Evolutionary conservation across 164 flowering plant species (phyloP).

Genomic region (Kingdonia uniflora): DNA sequence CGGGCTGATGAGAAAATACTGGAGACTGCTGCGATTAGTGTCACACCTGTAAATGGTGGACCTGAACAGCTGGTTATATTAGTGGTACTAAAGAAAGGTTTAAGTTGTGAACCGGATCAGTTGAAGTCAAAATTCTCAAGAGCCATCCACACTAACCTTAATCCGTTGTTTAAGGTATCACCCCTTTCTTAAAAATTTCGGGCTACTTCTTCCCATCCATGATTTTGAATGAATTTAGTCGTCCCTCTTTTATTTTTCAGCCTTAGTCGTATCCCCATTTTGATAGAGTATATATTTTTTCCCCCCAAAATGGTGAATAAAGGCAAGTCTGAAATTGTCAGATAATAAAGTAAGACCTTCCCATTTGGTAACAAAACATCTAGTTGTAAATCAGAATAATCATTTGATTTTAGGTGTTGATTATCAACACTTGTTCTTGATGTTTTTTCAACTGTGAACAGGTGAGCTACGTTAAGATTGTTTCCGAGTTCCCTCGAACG

Average conservation of each 20-base stretch:
- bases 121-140: constrained; percentile 54
- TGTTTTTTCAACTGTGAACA: constrained; percentile 17
- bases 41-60: constrained; percentile 56
- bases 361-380: too few relatives aligned
- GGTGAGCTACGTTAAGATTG: constrained; percentile 75
- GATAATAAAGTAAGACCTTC: too few relatives aligned
- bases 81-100: constrained; percentile 62
- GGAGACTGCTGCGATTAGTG: constrained; percentile 83
- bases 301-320: too few relatives aligned
- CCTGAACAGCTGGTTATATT: constrained; percentile 67
- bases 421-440: too few relatives aligned
- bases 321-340: too few relatives aligned
- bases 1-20: constrained; percentile 46
- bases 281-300: too few relatives aligned
- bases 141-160: constrained; percentile 74
- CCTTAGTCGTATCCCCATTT: too few relatives aligned
- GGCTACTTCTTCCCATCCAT: too few relatives aligned
- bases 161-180: constrained; percentile 84
- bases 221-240: too few relatives aligned
- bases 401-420: too few relatives aligned
- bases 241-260: background rate
- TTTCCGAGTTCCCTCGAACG: constrained; percentile 79
- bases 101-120: constrained; percentile 22
- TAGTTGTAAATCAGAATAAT: too few relatives aligned
- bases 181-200: background rate